A percentile compares a stretch with the other conserved stretches of the same genome.
Evolutionary conservation across 148 eudicot species (phyloP).

Genomic region (Spergularia marina): DNA sequence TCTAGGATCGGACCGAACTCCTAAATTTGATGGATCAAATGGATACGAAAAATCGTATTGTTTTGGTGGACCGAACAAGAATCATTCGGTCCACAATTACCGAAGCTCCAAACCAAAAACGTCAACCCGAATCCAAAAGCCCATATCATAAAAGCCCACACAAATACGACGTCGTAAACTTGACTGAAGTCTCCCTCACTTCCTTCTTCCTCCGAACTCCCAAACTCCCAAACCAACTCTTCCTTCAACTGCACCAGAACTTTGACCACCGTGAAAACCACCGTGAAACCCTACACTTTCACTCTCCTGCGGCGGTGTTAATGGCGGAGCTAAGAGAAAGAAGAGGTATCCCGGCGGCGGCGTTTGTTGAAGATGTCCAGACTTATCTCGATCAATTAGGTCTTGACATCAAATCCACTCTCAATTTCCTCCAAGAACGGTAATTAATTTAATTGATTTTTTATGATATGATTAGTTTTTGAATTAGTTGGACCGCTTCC

Average conservation of each 20-base stretch:
- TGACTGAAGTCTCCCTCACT: not conserved
- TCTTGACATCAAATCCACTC: conserved; percentile 76
- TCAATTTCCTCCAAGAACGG: conserved; percentile 87
- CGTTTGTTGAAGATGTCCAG: conserved; percentile 75
- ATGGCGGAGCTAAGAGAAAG: conserved; percentile 47
- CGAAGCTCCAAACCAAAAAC: too few species aligned
- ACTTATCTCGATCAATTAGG: conserved; percentile 55
- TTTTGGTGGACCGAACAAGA: too few species aligned
- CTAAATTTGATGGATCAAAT: too few species aligned
- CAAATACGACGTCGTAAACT: not conserved
- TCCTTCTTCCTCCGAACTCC: too few species aligned
- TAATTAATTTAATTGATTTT: not conserved
- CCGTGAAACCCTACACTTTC: not conserved
- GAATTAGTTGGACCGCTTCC: not conserved
- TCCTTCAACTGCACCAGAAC: too few species aligned
- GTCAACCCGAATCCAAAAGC: not conserved
- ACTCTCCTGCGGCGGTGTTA: not conserved
- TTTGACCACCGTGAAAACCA: not conserved
- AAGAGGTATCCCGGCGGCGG: conserved; percentile 76
- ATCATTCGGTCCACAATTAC: too few species aligned
- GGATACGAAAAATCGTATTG: too few species aligned
- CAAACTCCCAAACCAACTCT: too few species aligned
- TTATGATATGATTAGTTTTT: not conserved
- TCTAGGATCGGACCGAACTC: too few species aligned
- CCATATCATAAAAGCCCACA: not conserved